Evolutionary conservation across 192 early-diverging fungal genomes (phyloP).

Genomic region (Spinellus fusiger): DNA sequence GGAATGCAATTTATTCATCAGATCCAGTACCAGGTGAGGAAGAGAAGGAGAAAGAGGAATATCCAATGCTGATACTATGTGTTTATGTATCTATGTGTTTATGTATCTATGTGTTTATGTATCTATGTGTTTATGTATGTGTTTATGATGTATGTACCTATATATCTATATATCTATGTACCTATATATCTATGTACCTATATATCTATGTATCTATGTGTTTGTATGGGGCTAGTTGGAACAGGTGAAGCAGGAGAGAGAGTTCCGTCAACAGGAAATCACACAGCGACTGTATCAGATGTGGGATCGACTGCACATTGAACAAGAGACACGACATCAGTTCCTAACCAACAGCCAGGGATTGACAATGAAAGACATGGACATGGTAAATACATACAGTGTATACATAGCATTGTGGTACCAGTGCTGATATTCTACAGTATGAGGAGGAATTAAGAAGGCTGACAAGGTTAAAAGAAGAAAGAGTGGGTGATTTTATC

Average conservation of each 20-base stretch:
- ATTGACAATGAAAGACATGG: not conserved
- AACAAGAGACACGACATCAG: not conserved
- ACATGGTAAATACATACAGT: conserved; percentile 3
- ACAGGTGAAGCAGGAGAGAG: conserved; percentile 17
- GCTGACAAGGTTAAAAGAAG: conserved; percentile 31
- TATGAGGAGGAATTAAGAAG: conserved; percentile 35
- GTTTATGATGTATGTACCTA: not conserved
- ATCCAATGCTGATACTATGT: too few species aligned
- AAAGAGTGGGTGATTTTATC: conserved; percentile 40
- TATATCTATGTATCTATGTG: not conserved
- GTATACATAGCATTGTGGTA: not conserved
- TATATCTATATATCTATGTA: not conserved
- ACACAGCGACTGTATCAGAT: conserved; percentile 3
- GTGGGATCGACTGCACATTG: conserved; percentile 15
- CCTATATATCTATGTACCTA: not conserved
- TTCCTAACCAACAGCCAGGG: conserved; percentile 8
- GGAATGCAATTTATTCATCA: not conserved
- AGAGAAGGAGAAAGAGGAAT: conserved; percentile 1
- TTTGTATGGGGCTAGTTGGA: conserved; percentile 2
- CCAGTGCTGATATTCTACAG: conserved; percentile 7
- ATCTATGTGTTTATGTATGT: not conserved
- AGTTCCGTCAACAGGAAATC: conserved; percentile 21
- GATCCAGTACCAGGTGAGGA: not conserved
- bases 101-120: not conserved
- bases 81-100: too few species aligned